Evolutionary conservation across 2,329 filamentous ascomycete genomes (phyloP).

Genomic region (Myriosclerotinia scirpicola): DNA sequence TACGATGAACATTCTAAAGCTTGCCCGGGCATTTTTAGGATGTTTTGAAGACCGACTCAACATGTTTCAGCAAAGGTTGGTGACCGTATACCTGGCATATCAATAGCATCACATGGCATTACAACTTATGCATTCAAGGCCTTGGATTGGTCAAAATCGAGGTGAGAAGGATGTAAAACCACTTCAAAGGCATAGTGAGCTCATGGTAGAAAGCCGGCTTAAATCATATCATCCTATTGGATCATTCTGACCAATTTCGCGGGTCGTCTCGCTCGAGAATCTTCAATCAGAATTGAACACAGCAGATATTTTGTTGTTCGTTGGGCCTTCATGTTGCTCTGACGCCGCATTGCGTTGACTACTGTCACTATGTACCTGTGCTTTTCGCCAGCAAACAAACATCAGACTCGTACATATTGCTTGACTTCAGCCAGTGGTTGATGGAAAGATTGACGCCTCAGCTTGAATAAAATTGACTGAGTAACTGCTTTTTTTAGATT

Average conservation of each 20-base stretch:
- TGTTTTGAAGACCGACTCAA: constrained; percentile 22
- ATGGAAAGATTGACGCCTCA: constrained; percentile 8
- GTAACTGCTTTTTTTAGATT: constrained; percentile 3
- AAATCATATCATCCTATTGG: constrained; percentile 12
- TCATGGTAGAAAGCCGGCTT: constrained; percentile 21
- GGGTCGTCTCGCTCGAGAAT: constrained; percentile 19
- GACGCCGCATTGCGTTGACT: constrained; percentile 25
- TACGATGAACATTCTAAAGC: constrained; percentile 19
- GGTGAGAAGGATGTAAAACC: constrained; percentile 15
- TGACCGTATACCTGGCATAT: constrained; percentile 17
- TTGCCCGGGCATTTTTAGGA: constrained; percentile 16
- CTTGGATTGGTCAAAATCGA: constrained; percentile 20
- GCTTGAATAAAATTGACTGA: background rate
- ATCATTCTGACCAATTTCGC: constrained; percentile 17
- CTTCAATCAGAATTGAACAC: constrained; percentile 26
- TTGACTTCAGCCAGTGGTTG: constrained; percentile 17
- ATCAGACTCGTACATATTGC: constrained; percentile 20
- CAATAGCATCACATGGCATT: constrained; percentile 12
- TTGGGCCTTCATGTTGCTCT: constrained; percentile 25
- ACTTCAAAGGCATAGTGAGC: constrained; percentile 20
- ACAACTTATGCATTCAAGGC: background rate
- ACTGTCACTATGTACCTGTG: constrained; percentile 19
- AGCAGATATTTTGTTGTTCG: constrained; percentile 25
- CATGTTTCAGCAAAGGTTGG: constrained; percentile 26
- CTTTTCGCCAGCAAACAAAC: constrained; percentile 25